A percentile compares a stretch with the other conserved stretches of the same genome.
Conservation (phyloP, 163 green algal species). For the Chlamydomonas reinhardtii region DNA sequence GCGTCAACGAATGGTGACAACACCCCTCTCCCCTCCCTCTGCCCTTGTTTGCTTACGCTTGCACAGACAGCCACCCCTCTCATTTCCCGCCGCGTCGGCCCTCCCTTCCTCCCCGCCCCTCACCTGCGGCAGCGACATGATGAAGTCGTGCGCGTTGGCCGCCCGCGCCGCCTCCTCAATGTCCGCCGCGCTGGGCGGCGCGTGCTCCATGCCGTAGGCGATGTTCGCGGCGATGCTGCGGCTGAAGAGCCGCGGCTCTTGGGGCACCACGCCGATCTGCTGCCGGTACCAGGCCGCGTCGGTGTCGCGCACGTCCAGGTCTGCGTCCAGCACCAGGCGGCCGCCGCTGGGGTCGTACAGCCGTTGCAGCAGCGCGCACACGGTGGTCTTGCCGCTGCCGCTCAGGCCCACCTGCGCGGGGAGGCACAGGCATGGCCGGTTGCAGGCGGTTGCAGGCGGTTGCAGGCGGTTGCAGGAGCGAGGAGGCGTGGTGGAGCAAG, state of each 20-base stretch:
- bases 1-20: too few relatives aligned
- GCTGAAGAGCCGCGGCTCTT: conserved; percentile 80
- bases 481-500: background rate
- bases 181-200: conserved; percentile 41
- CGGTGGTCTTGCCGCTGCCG: conserved; percentile 87
- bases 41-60: too few relatives aligned
- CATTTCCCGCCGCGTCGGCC: background rate
- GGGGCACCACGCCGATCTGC: conserved; percentile 80
- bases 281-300: conserved; percentile 77
- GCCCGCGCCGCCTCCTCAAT: conserved; percentile 79
- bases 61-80: too few relatives aligned
- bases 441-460: too few relatives aligned
- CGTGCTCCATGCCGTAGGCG: conserved; percentile 72
- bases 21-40: too few relatives aligned
- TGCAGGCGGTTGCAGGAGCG: too few relatives aligned
- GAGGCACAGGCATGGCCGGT: too few relatives aligned
- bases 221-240: conserved; percentile 82
- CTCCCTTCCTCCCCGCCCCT: background rate
- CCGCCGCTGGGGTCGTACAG: conserved; percentile 83
- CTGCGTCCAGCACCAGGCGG: conserved; percentile 70
- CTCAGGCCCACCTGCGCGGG: conserved; percentile 62
- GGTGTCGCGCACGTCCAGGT: conserved; percentile 61
- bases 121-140: conserved; percentile 78
- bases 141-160: conserved; percentile 96
- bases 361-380: conserved; percentile 85